These are phyloP conservation scores for Lagerstroemia speciosa DNA, from an alignment of 345 rosid species.

Conservation along the genomic window DNA sequence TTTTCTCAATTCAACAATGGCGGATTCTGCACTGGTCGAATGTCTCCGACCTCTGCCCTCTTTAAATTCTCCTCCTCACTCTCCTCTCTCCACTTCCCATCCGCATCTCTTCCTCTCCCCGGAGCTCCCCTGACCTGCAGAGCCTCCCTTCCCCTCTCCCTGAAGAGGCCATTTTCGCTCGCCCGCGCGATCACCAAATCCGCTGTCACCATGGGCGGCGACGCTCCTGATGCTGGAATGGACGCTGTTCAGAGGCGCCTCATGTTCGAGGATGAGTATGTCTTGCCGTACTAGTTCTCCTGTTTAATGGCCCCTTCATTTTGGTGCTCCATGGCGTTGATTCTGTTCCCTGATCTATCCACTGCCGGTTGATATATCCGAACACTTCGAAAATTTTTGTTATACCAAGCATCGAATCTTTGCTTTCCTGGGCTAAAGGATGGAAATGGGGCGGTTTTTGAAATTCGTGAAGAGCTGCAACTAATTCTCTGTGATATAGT, in stretches of 20 bases:
- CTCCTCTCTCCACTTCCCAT: slow-evolving; percentile 9
- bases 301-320: background rate
- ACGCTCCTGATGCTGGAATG: slow-evolving; percentile 58
- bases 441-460: background rate
- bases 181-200: slow-evolving; percentile 3
- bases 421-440: no score
- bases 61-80: slow-evolving; percentile 10
- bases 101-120: background rate
- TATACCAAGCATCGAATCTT: background rate
- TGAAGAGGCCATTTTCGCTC: background rate
- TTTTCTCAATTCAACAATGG: slow-evolving; percentile 4
- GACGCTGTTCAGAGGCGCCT: slow-evolving; percentile 98
- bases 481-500: background rate
- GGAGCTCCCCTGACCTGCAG: background rate
- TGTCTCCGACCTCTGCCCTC: slow-evolving; percentile 8
- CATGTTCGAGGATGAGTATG: slow-evolving; percentile 92
- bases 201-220: slow-evolving; percentile 38
- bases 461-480: background rate
- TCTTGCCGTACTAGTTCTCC: slow-evolving; percentile 1
- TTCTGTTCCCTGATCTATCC: background rate
- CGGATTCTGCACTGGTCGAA: slow-evolving; percentile 12
- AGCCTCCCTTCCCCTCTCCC: slow-evolving; percentile 1
- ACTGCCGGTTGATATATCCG: background rate
- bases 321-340: background rate
- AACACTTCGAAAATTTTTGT: background rate